phyloP scores from a whole-genome alignment of 768 basidiomycete genomes.

The Auricularia auricula-judae region DNA sequence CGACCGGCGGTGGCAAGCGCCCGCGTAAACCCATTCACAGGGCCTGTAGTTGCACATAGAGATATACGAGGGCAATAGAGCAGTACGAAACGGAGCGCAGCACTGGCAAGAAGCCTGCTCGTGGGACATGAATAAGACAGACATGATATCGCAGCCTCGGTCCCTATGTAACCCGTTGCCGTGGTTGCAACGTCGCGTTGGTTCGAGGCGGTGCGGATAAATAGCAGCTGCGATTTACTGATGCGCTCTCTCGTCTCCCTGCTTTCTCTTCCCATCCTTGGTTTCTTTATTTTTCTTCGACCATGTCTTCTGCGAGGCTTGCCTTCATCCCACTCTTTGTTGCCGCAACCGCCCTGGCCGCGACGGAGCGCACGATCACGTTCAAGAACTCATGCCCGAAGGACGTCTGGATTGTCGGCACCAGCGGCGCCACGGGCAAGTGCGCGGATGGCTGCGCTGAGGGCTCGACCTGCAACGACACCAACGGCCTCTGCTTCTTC shows the following conservation, averaged over 20 bases:
- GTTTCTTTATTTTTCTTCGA: neutral
- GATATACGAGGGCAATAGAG: too few relatives aligned
- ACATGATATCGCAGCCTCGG: too few relatives aligned
- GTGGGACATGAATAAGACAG: too few relatives aligned
- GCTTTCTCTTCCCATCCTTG: neutral
- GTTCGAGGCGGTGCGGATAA: too few relatives aligned
- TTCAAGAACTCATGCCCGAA: constrained; percentile 1
- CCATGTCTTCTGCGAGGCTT: neutral
- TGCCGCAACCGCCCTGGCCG: neutral
- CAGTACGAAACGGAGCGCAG: too few relatives aligned
- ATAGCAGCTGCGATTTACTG: too few relatives aligned
- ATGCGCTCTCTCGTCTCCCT: neutral
- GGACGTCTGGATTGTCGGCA: constrained; percentile 6
- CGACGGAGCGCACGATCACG: neutral
- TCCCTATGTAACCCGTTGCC: too few relatives aligned
- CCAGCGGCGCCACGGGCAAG: constrained; percentile 3
- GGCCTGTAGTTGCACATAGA: too few relatives aligned
- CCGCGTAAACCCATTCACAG: too few relatives aligned
- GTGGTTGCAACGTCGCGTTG: too few relatives aligned
- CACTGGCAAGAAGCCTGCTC: too few relatives aligned
- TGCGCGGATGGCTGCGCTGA: constrained; percentile 5
- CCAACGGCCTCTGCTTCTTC: constrained; percentile 6
- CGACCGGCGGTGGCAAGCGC: too few relatives aligned
- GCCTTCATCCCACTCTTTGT: neutral
- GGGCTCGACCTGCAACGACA: constrained; percentile 4